Conservation (phyloP, 1,284 basidiomycete genomes). For the Cerioporus squamosus region DNA sequence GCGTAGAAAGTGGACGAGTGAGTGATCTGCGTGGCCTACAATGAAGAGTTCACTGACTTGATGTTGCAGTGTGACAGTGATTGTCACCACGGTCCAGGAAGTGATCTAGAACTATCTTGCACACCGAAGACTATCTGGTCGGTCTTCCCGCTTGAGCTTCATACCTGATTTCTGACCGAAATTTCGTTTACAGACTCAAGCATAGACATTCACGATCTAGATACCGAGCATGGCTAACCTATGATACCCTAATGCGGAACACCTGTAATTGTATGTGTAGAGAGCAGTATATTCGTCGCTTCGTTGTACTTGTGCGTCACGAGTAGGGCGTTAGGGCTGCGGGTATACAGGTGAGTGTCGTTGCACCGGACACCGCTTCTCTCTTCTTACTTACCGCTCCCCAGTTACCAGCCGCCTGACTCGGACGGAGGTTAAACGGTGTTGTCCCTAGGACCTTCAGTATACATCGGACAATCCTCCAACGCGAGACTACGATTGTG, state of each 20-base stretch:
- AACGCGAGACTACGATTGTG: too few species aligned
- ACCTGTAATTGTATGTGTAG: slow-evolving; percentile 19
- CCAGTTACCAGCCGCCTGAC: too few species aligned
- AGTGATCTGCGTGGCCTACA: slow-evolving; percentile 32
- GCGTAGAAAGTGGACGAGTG: slow-evolving; percentile 67
- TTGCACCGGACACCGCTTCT: too few species aligned
- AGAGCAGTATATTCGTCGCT: neutral
- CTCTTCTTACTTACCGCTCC: too few species aligned
- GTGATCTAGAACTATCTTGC: slow-evolving; percentile 2
- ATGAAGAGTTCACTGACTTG: neutral
- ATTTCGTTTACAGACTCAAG: neutral
- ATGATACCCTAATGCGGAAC: slow-evolving; percentile 20
- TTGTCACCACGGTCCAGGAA: slow-evolving; percentile 64
- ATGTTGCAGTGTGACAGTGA: slow-evolving; percentile 55
- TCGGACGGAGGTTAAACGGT: too few species aligned
- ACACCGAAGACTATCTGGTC: neutral
- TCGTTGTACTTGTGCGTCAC: too few species aligned
- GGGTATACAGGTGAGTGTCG: too few species aligned
- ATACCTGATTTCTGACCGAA: too few species aligned
- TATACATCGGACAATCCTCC: too few species aligned
- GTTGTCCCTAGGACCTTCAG: too few species aligned
- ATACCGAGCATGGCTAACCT: slow-evolving; percentile 11
- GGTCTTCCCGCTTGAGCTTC: neutral
- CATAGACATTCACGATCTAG: slow-evolving; percentile 5
- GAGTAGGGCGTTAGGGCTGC: too few species aligned